Base-by-base conservation (phyloP, 768 basidiomycete species). In the Suillus lakei region DNA sequence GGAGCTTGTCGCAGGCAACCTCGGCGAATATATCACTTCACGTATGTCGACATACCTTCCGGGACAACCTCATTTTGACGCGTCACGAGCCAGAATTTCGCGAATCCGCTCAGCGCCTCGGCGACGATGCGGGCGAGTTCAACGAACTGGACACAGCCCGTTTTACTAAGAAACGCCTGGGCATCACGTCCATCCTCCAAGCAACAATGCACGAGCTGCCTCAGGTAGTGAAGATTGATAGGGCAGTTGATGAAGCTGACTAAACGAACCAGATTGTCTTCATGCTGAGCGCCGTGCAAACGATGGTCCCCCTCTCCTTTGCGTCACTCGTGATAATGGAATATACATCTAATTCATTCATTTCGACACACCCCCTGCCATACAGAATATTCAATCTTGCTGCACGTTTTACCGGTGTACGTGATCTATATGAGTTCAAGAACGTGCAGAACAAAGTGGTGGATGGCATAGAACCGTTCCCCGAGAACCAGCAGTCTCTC, bases 1-100 rank as follows among this genome's bases (percentile, higher is more conserved):
- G 68, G 92, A 94, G 74, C 79, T 93, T 41, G 88, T 92, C 4
- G 89, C 91, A 1, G 86, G 88, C 8, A 86, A 86, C 38, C 79
- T 93, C 61, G 78, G 80, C 68, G 80, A 80, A 34, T 86, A 86
- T 70, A 74, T 91, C 48, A 79, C 84, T 23, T 68, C 78, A 44
- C 79, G 91, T 91, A 72, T 69, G 85, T 63, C 9, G n/a, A 36
- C 23, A 50, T 50, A 28, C 53, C 12, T 30, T 59, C 8, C 36
- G 2, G 13, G 21, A 4, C 28, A 34, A n/a, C 16, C 3, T 39
- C 36, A 7, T n/a, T 32, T 59, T 58, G 43, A 62, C 6, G 12
- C 51, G 62, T 51, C 70, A 62, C 5, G 3, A 4, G 23, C 6
- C 60, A 81, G 83, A 78, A 64, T 84, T 77, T 65, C 65, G 63